Evolutionary conservation across 805 yeast genomes (phyloP).

Genomic region (Hanseniaspora lachancei): DNA sequence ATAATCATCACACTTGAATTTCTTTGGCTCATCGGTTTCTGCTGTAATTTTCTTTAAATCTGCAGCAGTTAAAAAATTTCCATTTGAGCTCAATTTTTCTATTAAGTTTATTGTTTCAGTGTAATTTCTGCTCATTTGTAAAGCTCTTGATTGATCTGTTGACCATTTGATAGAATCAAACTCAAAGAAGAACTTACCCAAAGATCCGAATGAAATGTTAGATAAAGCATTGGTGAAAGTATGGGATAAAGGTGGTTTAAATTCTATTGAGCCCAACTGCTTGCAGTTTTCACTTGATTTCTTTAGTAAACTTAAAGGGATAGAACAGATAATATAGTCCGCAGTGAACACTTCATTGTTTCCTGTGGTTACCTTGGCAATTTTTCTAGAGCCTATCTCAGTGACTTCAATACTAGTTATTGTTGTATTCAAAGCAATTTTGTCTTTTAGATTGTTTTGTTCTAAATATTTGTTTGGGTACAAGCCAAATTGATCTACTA

Average conservation of each 20-base stretch:
- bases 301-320: constrained; percentile 56
- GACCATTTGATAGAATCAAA: constrained; percentile 47
- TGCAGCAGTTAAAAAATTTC: constrained; percentile 34
- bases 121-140: constrained; percentile 5
- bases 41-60: neutral
- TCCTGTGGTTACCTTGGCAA: neutral
- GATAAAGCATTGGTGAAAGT: constrained; percentile 30
- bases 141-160: constrained; percentile 11
- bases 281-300: constrained; percentile 17
- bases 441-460: constrained; percentile 29
- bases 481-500: constrained; percentile 2
- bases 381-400: constrained; percentile 12
- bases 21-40: neutral
- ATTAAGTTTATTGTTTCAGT: constrained; percentile 16
- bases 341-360: constrained; percentile 25
- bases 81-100: constrained; percentile 34
- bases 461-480: constrained; percentile 12
- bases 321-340: constrained; percentile 50
- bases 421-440: constrained; percentile 30
- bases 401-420: constrained; percentile 27
- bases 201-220: constrained; percentile 41
- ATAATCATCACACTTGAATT: constrained; percentile 36
- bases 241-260: constrained; percentile 40
- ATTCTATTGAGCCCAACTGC: constrained; percentile 33
- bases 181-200: constrained; percentile 55